Percentiles rank a stretch among this genome's conserved stretches.
Evolutionary conservation across 208 protist genomes (phyloP).

Genomic region (Trypanosoma lewisi): DNA sequence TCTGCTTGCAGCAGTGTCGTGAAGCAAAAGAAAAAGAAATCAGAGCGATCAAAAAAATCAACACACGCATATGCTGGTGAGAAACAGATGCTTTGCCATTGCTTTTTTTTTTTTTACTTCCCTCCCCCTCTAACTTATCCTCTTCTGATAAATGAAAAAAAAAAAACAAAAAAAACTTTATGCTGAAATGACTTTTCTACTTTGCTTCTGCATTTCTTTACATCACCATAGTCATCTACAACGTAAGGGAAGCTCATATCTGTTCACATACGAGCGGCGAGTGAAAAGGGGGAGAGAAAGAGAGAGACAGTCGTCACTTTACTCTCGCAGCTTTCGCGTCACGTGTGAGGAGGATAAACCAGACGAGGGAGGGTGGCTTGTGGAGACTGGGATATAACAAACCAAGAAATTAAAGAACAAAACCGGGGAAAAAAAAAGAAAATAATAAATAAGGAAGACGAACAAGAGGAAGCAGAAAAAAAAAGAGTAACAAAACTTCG

Average conservation of each 20-base stretch:
- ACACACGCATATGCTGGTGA: too few relatives aligned
- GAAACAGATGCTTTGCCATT: too few relatives aligned
- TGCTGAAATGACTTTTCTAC: too few relatives aligned
- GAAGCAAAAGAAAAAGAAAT: too few relatives aligned
- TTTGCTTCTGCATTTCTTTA: neutral
- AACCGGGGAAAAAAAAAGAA: neutral
- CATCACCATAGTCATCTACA: neutral
- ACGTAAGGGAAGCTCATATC: neutral
- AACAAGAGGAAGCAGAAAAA: conserved; percentile 8
- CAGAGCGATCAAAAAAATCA: too few relatives aligned
- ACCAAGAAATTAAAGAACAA: conserved; percentile 3
- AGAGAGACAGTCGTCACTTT: neutral
- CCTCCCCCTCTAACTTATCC: too few relatives aligned
- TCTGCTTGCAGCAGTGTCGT: too few relatives aligned
- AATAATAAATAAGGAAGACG: neutral
- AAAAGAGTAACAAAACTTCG: conserved; percentile 18
- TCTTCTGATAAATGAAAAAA: too few relatives aligned
- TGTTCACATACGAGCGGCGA: neutral
- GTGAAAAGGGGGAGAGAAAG: neutral
- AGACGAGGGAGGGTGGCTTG: too few relatives aligned
- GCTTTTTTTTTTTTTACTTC: too few relatives aligned
- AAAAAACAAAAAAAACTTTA: neutral
- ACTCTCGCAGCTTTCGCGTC: neutral
- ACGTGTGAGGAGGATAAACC: neutral
- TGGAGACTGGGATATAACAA: too few relatives aligned